phyloP scores from a whole-genome alignment of 2,329 filamentous ascomycete species.

The Aspergillus brunneoviolaceus region DNA sequence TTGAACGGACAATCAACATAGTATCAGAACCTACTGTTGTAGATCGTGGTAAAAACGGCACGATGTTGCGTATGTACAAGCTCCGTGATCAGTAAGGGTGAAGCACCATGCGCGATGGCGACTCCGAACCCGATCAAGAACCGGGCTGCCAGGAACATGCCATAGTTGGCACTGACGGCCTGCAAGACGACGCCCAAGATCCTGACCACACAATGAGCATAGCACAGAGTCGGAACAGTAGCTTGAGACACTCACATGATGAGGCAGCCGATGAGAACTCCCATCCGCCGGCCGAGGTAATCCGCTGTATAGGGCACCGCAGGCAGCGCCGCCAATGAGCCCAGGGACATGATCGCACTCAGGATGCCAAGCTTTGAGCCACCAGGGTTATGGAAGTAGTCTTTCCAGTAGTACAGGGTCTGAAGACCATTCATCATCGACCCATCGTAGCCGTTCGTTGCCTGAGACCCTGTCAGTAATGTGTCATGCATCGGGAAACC shows the following conservation, averaged over 20 bases:
- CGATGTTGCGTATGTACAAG: conserved; percentile 32
- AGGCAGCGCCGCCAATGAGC: conserved; percentile 50
- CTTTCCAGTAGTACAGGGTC: conserved; percentile 43
- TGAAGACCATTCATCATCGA: conserved; percentile 51
- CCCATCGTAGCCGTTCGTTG: conserved; percentile 44
- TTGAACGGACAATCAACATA: background rate
- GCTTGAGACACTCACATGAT: conserved; percentile 15
- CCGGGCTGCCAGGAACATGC: conserved; percentile 30
- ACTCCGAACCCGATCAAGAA: conserved; percentile 32
- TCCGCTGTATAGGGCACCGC: conserved; percentile 52
- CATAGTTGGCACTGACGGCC: conserved; percentile 26
- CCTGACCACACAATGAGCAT: conserved; percentile 10
- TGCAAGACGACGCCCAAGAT: conserved; percentile 32
- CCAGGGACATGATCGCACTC: conserved; percentile 50
- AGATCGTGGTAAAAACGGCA: conserved; percentile 27
- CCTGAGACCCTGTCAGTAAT: background rate
- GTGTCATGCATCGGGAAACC: background rate
- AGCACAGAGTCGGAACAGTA: background rate
- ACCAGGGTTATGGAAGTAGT: conserved; percentile 43
- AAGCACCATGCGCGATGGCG: conserved; percentile 27
- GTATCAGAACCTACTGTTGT: conserved; percentile 18
- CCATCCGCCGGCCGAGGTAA: conserved; percentile 47
- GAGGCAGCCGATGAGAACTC: conserved; percentile 44
- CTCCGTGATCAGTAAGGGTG: conserved; percentile 30
- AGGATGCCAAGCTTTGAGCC: conserved; percentile 42